Base-by-base conservation (phyloP, 257 asterid genomes). In the Echites panduratus region DNA sequence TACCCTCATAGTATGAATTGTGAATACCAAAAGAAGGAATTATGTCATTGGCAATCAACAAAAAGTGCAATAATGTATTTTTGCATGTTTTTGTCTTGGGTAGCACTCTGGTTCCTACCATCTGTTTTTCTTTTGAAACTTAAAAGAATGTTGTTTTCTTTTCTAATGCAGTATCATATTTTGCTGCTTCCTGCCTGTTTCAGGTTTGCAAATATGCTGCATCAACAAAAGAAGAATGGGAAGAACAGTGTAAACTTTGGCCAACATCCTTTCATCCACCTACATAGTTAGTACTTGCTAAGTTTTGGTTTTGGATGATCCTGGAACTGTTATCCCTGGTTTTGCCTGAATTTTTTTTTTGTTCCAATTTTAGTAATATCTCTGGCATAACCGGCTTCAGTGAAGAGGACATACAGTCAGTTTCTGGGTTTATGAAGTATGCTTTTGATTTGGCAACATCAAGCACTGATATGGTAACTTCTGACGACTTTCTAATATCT, bases 231-330 rank as follows among this genome's bases (percentile, higher is more conserved):
- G 97, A 90, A 87, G 99, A 90, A 82, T 92, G 99, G 99, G 90
- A 84, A 73, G 99, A 87, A 75, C 99, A 94, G 75, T 89, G 97
- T 91, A 89, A 91, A 83, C 70, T 89, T 69, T 94, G 98, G 99
- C 98, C 99, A 66, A 91, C 99, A 40, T 94, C 99, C 66, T 94
- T 86, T 40, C 99, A 91, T 76, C 99, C 96, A 32, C 97, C 96
- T n/a, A 87, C 96, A 73, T 89, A 85, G 96, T 89, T 54, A 82
- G 96, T 81, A 76, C 35, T 53, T 68, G 41, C 61, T 53, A 68
- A 40, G 58, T 47, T 47, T 1, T 56, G 16, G n/a, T 27, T 45
- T 29, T 20, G 11, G 49, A 24, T 66, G 24, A 49, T 26, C 2
- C 5, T 26, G 45, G 32, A 9, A 40, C 32, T 54, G 62, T 58